Percentiles rank a stretch among this genome's conserved stretches.
Evolutionary conservation across 805 yeast species (phyloP).

Genomic region (Pichia californica): DNA sequence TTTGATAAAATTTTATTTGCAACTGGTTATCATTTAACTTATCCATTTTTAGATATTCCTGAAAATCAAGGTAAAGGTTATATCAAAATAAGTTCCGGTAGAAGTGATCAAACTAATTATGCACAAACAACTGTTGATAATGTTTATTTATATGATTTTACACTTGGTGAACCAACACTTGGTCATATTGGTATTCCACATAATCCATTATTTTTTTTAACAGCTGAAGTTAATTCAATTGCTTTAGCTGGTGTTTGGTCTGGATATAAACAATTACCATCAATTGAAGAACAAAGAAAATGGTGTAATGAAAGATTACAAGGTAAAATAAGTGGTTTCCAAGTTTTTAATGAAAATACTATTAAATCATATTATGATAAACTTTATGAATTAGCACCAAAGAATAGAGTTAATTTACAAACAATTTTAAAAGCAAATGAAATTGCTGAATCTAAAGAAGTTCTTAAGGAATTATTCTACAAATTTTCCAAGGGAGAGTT

Average conservation of each 20-base stretch:
- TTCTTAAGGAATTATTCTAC: conserved; percentile 10
- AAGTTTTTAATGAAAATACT: conserved; percentile 12
- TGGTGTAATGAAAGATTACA: conserved; percentile 5
- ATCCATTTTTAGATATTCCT: conserved; percentile 32
- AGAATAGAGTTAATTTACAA: conserved; percentile 10
- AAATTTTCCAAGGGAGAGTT: conserved; percentile 10
- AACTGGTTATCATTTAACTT: conserved; percentile 43
- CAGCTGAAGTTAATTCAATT: conserved; percentile 44
- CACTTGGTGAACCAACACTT: conserved; percentile 36
- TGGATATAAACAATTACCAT: conserved; percentile 34
- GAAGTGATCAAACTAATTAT: conserved; percentile 15
- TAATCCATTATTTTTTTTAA: conserved; percentile 40
- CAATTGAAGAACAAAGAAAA: conserved; percentile 17
- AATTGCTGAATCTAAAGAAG: not conserved
- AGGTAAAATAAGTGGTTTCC: conserved; percentile 14
- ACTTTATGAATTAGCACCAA: conserved; percentile 12
- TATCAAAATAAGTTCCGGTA: conserved; percentile 28
- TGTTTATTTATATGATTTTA: conserved; percentile 30
- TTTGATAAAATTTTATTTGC: conserved; percentile 40
- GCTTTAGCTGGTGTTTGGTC: conserved; percentile 54
- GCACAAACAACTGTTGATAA: conserved; percentile 15
- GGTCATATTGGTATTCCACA: conserved; percentile 35
- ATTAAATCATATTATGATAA: conserved; percentile 10
- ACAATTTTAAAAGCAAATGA: not conserved
- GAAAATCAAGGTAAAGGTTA: conserved; percentile 16